Evolutionary conservation across 805 yeast genomes (phyloP), one percentile per base, ranked within the genome.

Genomic region (Priceomyces castillae): DNA sequence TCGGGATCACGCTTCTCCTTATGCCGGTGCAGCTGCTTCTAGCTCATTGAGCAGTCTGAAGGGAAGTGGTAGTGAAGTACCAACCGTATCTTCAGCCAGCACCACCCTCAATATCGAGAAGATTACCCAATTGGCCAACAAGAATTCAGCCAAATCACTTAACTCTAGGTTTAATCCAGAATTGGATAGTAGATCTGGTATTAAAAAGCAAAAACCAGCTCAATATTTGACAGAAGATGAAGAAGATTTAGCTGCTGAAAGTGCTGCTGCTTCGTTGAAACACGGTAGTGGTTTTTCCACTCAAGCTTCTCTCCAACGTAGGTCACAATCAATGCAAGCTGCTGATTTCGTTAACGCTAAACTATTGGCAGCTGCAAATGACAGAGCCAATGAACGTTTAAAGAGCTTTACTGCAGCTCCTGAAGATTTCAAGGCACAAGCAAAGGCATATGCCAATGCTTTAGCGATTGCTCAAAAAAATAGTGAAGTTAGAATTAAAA

Each of bases 391-490:
- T 46, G 67, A 65, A 40, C 59, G 74, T 37, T 58, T 71, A 48
- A 51, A 61, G 40, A 50, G 67, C 2, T 47, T 71, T 42, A 48
- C 56, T n/a, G 49, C 55, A n/a, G 44, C 56, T 3, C 63, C 65
- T 4, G 53, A 47, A 34, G 67, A 58, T 52, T 73, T 59, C 61
- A 70, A 50, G 61, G 71, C 53, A 51, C 74, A 59, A 62, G 78
- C 78, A 14, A 80, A 76, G 37, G 75, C 69, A 58, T 88, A 88
- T 67, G 80, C 80, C 49, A 77, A 77, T 50, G 97, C 97, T 2
- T 74, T 84, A 42, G 81, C 82, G 23, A 67, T 86, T 48, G 97
- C 97, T 2, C 86, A 85, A 59, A 76, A 77, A 48, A 80, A 81
- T 54, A 71, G 77, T 37, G 78, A 77, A 39, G 81, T 78, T 58